These are phyloP conservation scores for Trametopsis cervina DNA, from an alignment of 768 basidiomycete genomes.

Conservation along the genomic window DNA sequence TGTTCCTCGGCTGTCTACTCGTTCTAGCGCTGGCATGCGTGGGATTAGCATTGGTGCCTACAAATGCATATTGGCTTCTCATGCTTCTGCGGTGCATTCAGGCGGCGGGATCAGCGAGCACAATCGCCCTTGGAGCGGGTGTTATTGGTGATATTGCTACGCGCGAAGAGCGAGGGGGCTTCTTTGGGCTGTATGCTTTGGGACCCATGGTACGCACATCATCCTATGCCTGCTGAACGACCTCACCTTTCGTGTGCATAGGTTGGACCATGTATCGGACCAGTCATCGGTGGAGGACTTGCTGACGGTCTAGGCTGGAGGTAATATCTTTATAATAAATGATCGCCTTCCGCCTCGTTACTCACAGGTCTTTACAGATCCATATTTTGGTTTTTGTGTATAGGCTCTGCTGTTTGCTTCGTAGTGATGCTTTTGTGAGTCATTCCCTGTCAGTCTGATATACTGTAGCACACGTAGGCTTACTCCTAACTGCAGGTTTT, in stretches of 20 bases:
- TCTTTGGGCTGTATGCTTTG: constrained; percentile 58
- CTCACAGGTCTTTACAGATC: constrained; percentile 18
- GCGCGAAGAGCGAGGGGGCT: constrained; percentile 67
- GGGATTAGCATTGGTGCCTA: constrained; percentile 47
- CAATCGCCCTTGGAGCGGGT: constrained; percentile 51
- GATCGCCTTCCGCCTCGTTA: not conserved
- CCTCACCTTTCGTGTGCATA: constrained; percentile 1
- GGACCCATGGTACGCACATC: constrained; percentile 51
- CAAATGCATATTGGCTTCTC: constrained; percentile 67
- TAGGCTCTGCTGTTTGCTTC: constrained; percentile 26
- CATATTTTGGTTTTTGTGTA: constrained; percentile 38
- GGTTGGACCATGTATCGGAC: constrained; percentile 32
- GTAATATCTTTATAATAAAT: constrained; percentile 13
- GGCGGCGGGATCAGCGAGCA: constrained; percentile 73
- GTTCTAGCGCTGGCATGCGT: constrained; percentile 63
- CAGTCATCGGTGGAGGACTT: constrained; percentile 42
- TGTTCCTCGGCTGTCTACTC: constrained; percentile 55
- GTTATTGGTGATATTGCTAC: constrained; percentile 74
- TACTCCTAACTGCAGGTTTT: constrained; percentile 24
- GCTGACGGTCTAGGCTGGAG: constrained; percentile 25
- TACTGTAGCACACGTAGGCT: not conserved
- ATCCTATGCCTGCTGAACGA: not conserved
- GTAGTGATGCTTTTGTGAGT: constrained; percentile 30
- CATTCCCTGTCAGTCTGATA: not conserved
- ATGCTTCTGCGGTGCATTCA: constrained; percentile 77